Evolutionary conservation across 768 basidiomycete genomes (phyloP).

Genomic region (Leccinum barrowsii): DNA sequence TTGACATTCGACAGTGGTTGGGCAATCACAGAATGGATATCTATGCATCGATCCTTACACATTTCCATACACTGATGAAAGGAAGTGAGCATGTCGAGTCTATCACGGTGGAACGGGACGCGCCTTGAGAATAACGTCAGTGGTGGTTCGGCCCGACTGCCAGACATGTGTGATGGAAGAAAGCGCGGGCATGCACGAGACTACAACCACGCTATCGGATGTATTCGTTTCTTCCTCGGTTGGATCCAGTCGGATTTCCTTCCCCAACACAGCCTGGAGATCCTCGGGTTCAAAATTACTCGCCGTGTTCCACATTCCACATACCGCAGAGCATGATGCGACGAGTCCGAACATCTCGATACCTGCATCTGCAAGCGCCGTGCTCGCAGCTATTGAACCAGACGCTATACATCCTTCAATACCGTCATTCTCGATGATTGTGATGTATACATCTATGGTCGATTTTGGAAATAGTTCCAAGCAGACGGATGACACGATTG

Average conservation of each 20-base stretch:
- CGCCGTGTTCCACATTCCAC: slow-evolving; percentile 15
- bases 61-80: slow-evolving; percentile 58
- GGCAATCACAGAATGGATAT: slow-evolving; percentile 73
- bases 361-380: slow-evolving; percentile 90
- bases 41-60: slow-evolving; percentile 68
- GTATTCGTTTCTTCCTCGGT: slow-evolving; percentile 58
- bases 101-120: slow-evolving; percentile 29
- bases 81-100: background rate
- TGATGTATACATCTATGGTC: slow-evolving; percentile 87
- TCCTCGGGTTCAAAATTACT: slow-evolving; percentile 2
- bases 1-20: slow-evolving; percentile 51
- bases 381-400: slow-evolving; percentile 82
- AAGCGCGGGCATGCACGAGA: slow-evolving; percentile 88
- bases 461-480: slow-evolving; percentile 93
- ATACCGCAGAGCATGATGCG: slow-evolving; percentile 74
- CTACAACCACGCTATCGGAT: slow-evolving; percentile 64
- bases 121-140: slow-evolving; percentile 54
- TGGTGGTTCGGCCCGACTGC: slow-evolving; percentile 69
- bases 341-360: slow-evolving; percentile 90
- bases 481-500: slow-evolving; percentile 77
- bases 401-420: slow-evolving; percentile 86
- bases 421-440: slow-evolving; percentile 88
- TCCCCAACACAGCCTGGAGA: slow-evolving; percentile 50
- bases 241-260: slow-evolving; percentile 78
- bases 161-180: slow-evolving; percentile 80